Evolutionary conservation across 208 protist genomes (phyloP).

Genomic region (Leishmania arabica): DNA sequence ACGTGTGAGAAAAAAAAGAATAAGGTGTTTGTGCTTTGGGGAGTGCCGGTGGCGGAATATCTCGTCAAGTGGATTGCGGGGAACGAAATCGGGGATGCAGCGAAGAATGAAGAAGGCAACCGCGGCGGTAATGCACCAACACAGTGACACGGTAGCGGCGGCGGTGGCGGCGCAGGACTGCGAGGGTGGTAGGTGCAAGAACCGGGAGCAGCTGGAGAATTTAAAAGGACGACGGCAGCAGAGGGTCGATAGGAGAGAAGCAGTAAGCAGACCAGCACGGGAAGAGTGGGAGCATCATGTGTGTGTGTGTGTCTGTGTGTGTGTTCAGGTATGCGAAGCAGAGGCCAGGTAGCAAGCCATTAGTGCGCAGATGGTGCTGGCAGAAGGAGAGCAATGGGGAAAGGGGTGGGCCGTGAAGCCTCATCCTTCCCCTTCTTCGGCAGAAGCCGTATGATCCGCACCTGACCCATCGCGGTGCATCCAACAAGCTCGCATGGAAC

Average conservation of each 20-base stretch:
- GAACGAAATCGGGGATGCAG: background rate
- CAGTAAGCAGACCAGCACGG: background rate
- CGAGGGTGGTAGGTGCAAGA: background rate
- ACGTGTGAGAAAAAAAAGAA: background rate
- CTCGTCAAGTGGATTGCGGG: background rate
- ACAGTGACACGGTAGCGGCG: background rate
- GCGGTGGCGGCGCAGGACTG: background rate
- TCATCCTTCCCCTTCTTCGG: background rate
- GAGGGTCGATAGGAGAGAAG: background rate
- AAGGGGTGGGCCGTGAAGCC: background rate
- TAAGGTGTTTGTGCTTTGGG: background rate
- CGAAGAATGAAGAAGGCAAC: background rate
- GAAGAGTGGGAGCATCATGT: background rate
- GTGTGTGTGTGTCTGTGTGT: background rate
- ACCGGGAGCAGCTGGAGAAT: too few relatives aligned
- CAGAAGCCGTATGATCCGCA: background rate
- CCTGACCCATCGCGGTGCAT: background rate
- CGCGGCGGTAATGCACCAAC: background rate
- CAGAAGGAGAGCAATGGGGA: background rate
- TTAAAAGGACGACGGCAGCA: background rate
- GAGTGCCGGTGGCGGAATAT: background rate
- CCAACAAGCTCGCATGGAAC: background rate
- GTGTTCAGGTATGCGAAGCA: background rate
- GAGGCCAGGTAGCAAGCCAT: background rate
- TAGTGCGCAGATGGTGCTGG: background rate